Evolutionary conservation across 1,139 yeast genomes (phyloP).

Genomic region (Meyerozyma sp.): DNA sequence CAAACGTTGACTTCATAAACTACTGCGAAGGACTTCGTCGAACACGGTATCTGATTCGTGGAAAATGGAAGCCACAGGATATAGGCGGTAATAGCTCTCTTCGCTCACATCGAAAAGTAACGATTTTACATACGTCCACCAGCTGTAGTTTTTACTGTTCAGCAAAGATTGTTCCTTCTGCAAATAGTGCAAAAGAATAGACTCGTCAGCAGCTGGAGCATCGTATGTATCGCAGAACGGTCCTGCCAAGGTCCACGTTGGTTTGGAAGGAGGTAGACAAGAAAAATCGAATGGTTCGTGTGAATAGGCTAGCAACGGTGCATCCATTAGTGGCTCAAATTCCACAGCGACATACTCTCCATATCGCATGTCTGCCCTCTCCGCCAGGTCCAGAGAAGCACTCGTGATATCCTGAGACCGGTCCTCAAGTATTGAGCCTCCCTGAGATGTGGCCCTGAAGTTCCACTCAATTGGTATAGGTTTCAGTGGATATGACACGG

Average conservation of each 20-base stretch:
- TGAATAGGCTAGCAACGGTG: background rate
- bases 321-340: background rate
- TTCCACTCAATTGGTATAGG: background rate
- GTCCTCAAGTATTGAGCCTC: background rate
- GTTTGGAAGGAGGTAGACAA: background rate
- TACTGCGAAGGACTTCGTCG: background rate
- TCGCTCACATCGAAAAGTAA: background rate
- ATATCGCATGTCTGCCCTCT: background rate
- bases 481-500: background rate
- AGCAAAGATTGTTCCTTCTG: background rate
- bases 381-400: background rate
- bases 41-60: background rate
- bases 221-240: background rate
- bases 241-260: background rate
- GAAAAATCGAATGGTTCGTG: background rate
- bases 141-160: background rate
- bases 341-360: background rate
- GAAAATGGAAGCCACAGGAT: background rate
- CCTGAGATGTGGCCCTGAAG: background rate
- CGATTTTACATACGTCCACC: background rate
- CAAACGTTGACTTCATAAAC: background rate
- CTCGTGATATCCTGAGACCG: background rate
- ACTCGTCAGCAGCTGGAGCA: background rate
- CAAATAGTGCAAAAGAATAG: background rate
- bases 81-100: background rate